Base-by-base conservation (phyloP, 2,329 filamentous ascomycete genomes). In the Pseudopithomyces maydicus region DNA sequence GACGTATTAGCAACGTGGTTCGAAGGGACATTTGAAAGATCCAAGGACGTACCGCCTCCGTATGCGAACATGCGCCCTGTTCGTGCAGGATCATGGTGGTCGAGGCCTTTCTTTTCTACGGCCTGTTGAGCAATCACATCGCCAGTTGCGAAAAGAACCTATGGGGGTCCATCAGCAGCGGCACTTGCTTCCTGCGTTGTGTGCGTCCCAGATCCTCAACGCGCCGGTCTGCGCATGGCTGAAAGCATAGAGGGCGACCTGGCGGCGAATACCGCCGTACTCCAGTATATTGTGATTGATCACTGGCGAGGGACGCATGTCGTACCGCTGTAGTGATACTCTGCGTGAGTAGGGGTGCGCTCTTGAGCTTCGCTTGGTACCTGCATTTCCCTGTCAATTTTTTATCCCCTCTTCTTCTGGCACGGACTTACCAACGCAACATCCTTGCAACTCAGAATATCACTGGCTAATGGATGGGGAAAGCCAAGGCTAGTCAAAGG, bases 101-200 rank as follows among this genome's bases (percentile, higher is more conserved):
- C 79, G 23, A 90, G 65, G 17, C 92, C 93, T 70, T 84, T 88
- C 76, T 87, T 88, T 79, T 98, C 94, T 57, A 99, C 90, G 35
- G 87, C 82, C 79, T 98, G 94, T 79, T 99, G 95, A 36, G 95
- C 92, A 65, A 96, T 88, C 58, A 90, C 83, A 79, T 99, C 95
- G 69, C 95, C 95, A 14, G 92, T 91, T 56, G 90, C 93, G 75
- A 98, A 99, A 62, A 99, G 88, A 57, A 98, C 76, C 85, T 88
- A 62, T 22, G 4, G 2, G 33, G 15, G 1, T 6, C 14, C 2
- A 38, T 20, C 33, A 26, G 41, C 32, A 41, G 26, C 5, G 19
- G 49, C 26, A 29, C 26, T 29, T 4, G 4, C 17, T 35, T 19
- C 53, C 35, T 48, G 38, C 38, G 8, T 22, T 26, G 22, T 29